Evolutionary conservation across 2,329 filamentous ascomycete species (phyloP), one percentile per base, ranked within the genome.

Genomic region (Botrytis deweyae): DNA sequence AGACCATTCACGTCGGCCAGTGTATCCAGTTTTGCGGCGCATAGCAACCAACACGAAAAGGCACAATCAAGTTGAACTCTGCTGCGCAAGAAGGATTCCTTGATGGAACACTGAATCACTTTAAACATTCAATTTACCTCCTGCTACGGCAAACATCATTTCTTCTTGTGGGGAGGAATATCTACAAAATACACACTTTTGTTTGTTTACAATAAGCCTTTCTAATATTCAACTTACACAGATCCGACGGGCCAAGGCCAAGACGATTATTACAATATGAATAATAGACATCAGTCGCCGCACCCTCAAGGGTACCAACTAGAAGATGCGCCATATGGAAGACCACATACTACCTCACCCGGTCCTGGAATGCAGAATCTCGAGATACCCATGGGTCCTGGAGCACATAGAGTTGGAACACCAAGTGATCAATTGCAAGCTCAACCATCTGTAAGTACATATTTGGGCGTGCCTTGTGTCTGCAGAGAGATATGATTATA

Each of bases 281-380:
- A 89, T 80, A 85, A 83, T 77, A 82, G 79, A 46, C 59, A 59
- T 33, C 49, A 70, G 12, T 96, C 93, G 65, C 93, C 93, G 67
- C 91, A 93, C 77, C 92, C 92, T 42, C 89, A 91, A 78, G 89
- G 91, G 77, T 97, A 97, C 82, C 93, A 97, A 81, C 87, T 97
- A 65, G 91, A 96, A 63, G 93, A 97, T 82, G 68, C 76, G 49
- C 77, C 77, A 33, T 80, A 81, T 77, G 77, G 79, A 42, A 78
- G 78, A 77, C 76, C 67, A 33, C 63, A 73, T 18, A 71, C 40
- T 46, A 74, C 73, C 38, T 78, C 77, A 49, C 77, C 78, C 70
- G 75, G 73, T 40, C 76, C 79, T 70, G 75, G 77, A 79, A 83
- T 77, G 82, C 84, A 77, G 66, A 90, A 90, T 75, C 85, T 95